Evolutionary conservation across 1,139 yeast species (phyloP).

Genomic region (Scheffersomyces cryptocercus): DNA sequence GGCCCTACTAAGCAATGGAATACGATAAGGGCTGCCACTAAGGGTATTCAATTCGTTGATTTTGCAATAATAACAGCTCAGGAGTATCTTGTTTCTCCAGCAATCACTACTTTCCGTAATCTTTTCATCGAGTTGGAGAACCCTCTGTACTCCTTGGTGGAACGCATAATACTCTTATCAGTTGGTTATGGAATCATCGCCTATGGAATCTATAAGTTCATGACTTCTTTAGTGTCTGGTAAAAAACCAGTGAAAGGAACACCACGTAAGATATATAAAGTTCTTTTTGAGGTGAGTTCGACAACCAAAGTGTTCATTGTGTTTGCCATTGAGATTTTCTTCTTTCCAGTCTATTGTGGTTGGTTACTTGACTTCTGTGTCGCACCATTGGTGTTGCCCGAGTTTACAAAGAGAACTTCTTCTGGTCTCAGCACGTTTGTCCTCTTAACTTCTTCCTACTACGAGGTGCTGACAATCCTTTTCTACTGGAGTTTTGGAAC

Average conservation of each 20-base stretch:
- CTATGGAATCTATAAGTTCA: constrained; percentile 26
- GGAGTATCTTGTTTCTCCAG: constrained; percentile 8
- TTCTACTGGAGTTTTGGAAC: constrained; percentile 80
- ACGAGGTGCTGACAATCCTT: constrained; percentile 19
- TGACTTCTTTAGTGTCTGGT: constrained; percentile 36
- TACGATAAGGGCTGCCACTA: constrained; percentile 6
- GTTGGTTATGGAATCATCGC: constrained; percentile 43
- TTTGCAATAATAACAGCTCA: constrained; percentile 7
- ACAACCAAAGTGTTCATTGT: constrained; percentile 75
- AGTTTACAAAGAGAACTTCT: constrained; percentile 12
- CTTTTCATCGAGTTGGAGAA: constrained; percentile 16
- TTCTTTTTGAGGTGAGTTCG: constrained; percentile 51
- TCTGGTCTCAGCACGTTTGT: constrained; percentile 14
- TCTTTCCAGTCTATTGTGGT: constrained; percentile 90
- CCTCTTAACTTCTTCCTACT: constrained; percentile 27
- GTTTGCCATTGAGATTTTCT: constrained; percentile 74
- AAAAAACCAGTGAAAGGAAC: constrained; percentile 49
- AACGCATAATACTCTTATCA: constrained; percentile 32
- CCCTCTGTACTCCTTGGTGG: constrained; percentile 23
- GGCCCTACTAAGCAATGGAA: neutral
- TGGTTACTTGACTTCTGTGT: constrained; percentile 68
- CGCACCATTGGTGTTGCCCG: constrained; percentile 49
- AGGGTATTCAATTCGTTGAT: constrained; percentile 12
- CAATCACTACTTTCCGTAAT: constrained; percentile 12
- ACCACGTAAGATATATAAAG: constrained; percentile 49